Evolutionary conservation across 345 rosid genomes (phyloP), one percentile per base, ranked within the genome.

Genomic region (Eucalyptus polybractea): DNA sequence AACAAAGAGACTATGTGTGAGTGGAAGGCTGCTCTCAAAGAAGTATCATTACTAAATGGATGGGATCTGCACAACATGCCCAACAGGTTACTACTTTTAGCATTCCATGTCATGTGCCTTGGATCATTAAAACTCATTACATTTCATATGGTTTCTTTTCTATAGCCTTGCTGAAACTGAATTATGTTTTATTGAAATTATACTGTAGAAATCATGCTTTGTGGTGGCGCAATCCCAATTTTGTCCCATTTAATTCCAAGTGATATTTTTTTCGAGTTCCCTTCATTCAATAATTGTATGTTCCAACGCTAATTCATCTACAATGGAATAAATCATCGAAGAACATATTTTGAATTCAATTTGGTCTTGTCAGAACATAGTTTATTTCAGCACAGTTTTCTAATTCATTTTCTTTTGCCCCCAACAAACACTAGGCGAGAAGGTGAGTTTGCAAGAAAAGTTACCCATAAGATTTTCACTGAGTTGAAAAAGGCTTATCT

Each of bases 31-130:
- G 45, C 45, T 44, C 45, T 44, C 45, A 42, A 42, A 42, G 44
- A 42, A 42, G 44, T 42, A 42, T 42, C 44, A 42, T 42, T 42
- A 6, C 44, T 42, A 44, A 7, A 44, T 0, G 45, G 45, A 7
- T 44, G 45, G 45, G 45, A 44, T 1, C 9, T 44, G 9, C 15
- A 27, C 0, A 58, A 2, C n/a, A 4, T 0, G 14, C 0, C 3
- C 3, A 27, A 29, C 72, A 62, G 72, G 72, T 62, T 8, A 62
- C 10, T 13, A 1, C 8, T 29, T 6, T 29, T 13, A 62, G 4
- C 15, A 25, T 25, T 60, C 19, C 17, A 13, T 29, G 8, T 29
- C 3, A 62, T 13, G 8, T 62, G 2, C 72, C 4, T 29, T 62
- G 5, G 7, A 13, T 6, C 33, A 6, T 62, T 62, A 13, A 25